phyloP scores from a whole-genome alignment of 108 stramenopile species.

The Cafeteria roenbergensis region DNA sequence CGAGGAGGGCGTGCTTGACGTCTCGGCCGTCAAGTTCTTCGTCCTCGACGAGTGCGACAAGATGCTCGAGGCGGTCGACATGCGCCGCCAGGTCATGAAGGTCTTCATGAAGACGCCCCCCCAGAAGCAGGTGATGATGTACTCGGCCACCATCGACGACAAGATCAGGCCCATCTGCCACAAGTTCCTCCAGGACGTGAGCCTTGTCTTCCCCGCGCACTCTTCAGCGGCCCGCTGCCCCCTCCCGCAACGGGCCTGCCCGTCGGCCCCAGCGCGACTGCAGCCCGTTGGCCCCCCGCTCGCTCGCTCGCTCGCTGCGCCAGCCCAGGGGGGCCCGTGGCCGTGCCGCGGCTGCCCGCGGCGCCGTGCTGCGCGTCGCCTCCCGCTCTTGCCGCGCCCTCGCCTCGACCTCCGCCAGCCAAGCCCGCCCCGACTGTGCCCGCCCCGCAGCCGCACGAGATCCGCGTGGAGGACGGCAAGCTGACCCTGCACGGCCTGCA shows the following conservation, averaged over 20 bases:
- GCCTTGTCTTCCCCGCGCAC: too few relatives aligned
- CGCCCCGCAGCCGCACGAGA: constrained; percentile 56
- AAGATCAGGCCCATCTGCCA: constrained; percentile 95
- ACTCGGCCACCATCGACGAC: constrained; percentile 86
- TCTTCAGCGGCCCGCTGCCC: too few relatives aligned
- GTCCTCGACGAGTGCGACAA: constrained; percentile 99
- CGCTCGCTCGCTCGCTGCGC: too few relatives aligned
- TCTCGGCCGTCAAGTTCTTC: constrained; percentile 91
- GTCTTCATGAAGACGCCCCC: constrained; percentile 97
- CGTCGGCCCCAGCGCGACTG: too few relatives aligned
- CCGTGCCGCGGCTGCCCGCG: too few relatives aligned
- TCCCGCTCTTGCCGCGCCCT: too few relatives aligned
- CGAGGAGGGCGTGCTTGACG: constrained; percentile 71
- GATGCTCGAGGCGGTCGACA: constrained; percentile 84
- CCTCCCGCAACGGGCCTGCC: too few relatives aligned
- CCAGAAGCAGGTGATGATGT: constrained; percentile 98
- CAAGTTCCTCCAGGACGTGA: constrained; percentile 96
- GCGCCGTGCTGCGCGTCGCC: too few relatives aligned
- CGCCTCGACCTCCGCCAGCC: too few relatives aligned
- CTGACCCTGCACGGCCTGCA: constrained; percentile 97
- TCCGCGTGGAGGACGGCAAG: constrained; percentile 97
- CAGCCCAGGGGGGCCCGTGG: too few relatives aligned
- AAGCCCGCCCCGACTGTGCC: too few relatives aligned
- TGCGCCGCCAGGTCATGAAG: constrained; percentile 92
- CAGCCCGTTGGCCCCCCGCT: too few relatives aligned